Evolutionary conservation across 2,329 filamentous ascomycete genomes (phyloP).

Genomic region (Fusarium hainanense): DNA sequence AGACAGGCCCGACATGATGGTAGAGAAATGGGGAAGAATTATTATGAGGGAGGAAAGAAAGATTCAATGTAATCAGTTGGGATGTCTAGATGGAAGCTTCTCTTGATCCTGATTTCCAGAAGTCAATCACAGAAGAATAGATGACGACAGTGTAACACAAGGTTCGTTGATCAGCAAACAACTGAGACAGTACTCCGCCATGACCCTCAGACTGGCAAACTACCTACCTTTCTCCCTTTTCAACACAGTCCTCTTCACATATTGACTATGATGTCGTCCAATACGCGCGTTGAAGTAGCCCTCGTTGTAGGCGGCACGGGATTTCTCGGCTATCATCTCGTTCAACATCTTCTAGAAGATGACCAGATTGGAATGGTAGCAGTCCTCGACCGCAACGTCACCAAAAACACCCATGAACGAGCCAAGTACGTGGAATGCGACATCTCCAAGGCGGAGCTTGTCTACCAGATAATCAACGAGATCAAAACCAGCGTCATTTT

Average conservation of each 20-base stretch:
- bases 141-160: not conserved
- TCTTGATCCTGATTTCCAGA: not conserved
- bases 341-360: slow-evolving; percentile 44
- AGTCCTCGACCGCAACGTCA: slow-evolving; percentile 46
- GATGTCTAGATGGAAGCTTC: not conserved
- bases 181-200: not conserved
- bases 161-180: not conserved
- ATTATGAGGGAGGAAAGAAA: no score
- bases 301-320: slow-evolving; percentile 45
- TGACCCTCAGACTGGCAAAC: not conserved
- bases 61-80: no score
- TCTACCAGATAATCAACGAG: slow-evolving; percentile 33
- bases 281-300: not conserved
- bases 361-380: slow-evolving; percentile 36
- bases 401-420: slow-evolving; percentile 38
- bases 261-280: not conserved
- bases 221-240: not conserved
- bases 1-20: no score
- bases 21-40: no score
- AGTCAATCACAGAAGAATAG: not conserved
- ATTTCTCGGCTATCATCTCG: slow-evolving; percentile 50
- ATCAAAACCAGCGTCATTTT: slow-evolving; percentile 48
- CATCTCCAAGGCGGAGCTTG: slow-evolving; percentile 37
- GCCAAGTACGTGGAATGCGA: slow-evolving; percentile 45
- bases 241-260: not conserved